These are phyloP conservation scores for Trichoderma sp. DNA, from an alignment of 2,329 filamentous ascomycete genomes.

Conservation along the genomic window DNA sequence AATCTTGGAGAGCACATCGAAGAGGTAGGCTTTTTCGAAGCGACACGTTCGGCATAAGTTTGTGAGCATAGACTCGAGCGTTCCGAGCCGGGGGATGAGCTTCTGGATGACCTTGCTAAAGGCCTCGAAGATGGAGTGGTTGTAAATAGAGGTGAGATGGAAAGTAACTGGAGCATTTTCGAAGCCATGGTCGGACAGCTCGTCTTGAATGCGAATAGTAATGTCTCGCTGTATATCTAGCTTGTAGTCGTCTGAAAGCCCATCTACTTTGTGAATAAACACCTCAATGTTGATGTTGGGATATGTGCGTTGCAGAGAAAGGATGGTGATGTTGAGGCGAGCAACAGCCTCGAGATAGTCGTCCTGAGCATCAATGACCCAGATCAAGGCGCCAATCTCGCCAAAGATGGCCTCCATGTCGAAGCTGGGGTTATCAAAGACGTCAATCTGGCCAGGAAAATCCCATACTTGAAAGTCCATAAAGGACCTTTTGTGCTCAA, in stretches of 20 bases:
- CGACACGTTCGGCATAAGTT: slow-evolving; percentile 89
- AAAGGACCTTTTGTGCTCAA: slow-evolving; percentile 66
- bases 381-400: slow-evolving; percentile 90
- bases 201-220: slow-evolving; percentile 92
- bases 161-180: slow-evolving; percentile 93
- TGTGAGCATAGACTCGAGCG: slow-evolving; percentile 89
- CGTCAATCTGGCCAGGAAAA: slow-evolving; percentile 89
- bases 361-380: slow-evolving; percentile 98
- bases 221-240: slow-evolving; percentile 96
- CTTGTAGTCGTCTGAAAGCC: slow-evolving; percentile 94
- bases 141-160: slow-evolving; percentile 96
- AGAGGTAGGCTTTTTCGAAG: slow-evolving; percentile 97
- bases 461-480: slow-evolving; percentile 99
- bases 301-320: slow-evolving; percentile 83
- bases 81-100: slow-evolving; percentile 87
- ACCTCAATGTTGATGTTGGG: slow-evolving; percentile 96
- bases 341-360: slow-evolving; percentile 92
- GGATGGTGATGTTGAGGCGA: slow-evolving; percentile 82
- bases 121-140: slow-evolving; percentile 96
- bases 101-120: slow-evolving; percentile 99
- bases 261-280: slow-evolving; percentile 98
- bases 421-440: slow-evolving; percentile 82
- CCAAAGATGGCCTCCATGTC: slow-evolving; percentile 93
- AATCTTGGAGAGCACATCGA: slow-evolving; percentile 96
- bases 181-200: slow-evolving; percentile 87